Conservation (phyloP, 768 basidiomycete genomes). For the Rhodotorula graminis region DNA sequence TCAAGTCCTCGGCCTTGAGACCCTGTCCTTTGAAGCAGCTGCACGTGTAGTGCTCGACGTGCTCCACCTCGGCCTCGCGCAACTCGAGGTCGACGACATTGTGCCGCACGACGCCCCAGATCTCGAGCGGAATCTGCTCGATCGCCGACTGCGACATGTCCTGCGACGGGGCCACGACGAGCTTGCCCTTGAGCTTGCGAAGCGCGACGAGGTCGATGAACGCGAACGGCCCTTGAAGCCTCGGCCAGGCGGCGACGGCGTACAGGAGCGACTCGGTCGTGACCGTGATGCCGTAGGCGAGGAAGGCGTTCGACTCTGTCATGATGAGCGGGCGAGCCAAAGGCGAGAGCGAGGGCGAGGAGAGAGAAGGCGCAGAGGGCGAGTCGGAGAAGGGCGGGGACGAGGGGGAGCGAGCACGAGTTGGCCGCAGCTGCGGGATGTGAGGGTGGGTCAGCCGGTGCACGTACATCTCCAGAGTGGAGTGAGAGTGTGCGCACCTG, state of each 20-base stretch:
- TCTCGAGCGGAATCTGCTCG: neutral
- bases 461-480: no score
- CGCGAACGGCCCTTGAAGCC: neutral
- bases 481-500: no score
- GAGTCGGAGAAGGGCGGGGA: no score
- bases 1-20: neutral
- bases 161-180: neutral
- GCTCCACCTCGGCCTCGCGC: neutral
- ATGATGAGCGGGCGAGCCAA: no score
- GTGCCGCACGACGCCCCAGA: conserved; percentile 2
- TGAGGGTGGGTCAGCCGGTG: no score
- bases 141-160: neutral
- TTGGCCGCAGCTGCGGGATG: no score
- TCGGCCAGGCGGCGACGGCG: neutral
- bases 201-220: neutral
- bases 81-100: neutral
- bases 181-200: neutral
- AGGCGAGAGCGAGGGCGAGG: no score
- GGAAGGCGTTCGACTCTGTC: neutral
- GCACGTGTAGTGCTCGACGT: neutral
- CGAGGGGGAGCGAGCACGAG: no score
- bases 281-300: conserved; percentile 5
- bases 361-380: no score
- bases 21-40: neutral
- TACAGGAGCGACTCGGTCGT: conserved; percentile 5